Evolutionary conservation across 2,329 filamentous ascomycete genomes (phyloP), one percentile per base, ranked within the genome.

Genomic region (Diplodia seriata): DNA sequence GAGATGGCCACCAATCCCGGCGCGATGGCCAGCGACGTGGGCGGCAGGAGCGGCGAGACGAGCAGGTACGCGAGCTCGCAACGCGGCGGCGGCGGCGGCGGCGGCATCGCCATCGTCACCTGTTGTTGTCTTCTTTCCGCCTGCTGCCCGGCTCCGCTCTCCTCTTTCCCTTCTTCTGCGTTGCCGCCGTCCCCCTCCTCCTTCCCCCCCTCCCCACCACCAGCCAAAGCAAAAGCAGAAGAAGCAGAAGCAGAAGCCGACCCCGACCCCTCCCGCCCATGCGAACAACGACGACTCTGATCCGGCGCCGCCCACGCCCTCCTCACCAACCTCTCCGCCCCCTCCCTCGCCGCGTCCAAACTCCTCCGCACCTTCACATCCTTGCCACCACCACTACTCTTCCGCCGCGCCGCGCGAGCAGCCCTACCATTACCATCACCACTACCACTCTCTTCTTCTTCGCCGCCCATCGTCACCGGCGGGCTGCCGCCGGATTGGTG

Each of bases 1-100:
- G n/a, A n/a, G 18, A 31, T 31, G 18, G 6, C 23, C 11, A 29
- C 18, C 1, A 74, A 71, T 14, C 29, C 33, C 11, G 77, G 74
- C 9, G 79, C 78, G 1, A 73, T 73, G 20, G 79, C 67, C 9
- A 73, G 73, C 0, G 81, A 80, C 12, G 82, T 71, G 0, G 83
- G 83, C 1, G 81, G 72, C 1, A 82, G 75, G 0, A 85, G 76
- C 0, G 83, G 83, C 5, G 82, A 84, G 49, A 85, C 74, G 55
- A 85, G 74, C 0, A 85, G 76, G 69, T 83, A 85, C 2, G 75
- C 70, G 15, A 72, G 70, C n/a, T 67, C 26, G 57, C 66, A 38
- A 5, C n/a, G 26, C 18, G 36, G 33, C 36, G 14, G 49, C 23
- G 7, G 4, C 33, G n/a, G n/a, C n/a, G n/a, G n/a, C n/a, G n/a